Evolutionary conservation across 192 early-diverging fungal genomes (phyloP).

Genomic region (Backusella morwellensis): DNA sequence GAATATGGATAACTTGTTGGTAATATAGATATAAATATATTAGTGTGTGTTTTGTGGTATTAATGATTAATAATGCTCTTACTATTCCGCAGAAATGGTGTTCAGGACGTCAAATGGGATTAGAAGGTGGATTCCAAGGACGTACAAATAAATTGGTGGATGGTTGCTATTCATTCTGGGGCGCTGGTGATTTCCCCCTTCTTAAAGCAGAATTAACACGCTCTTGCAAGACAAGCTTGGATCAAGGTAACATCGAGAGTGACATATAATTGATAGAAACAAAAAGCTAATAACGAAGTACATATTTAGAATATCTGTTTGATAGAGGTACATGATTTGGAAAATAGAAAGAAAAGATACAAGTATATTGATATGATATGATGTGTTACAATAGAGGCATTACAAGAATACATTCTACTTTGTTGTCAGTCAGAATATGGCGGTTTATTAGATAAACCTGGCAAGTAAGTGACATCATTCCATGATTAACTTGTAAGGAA

Average conservation of each 20-base stretch:
- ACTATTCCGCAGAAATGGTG: slow-evolving; percentile 61
- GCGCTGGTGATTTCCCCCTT: slow-evolving; percentile 77
- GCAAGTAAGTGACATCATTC: slow-evolving; percentile 52
- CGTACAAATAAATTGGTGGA: slow-evolving; percentile 97
- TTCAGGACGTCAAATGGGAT: slow-evolving; percentile 71
- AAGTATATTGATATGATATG: neutral
- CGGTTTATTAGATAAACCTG: slow-evolving; percentile 91
- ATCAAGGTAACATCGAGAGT: neutral
- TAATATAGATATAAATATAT: slow-evolving; percentile 26
- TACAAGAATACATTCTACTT: slow-evolving; percentile 87
- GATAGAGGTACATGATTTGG: slow-evolving; percentile 35
- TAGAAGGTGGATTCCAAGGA: slow-evolving; percentile 97
- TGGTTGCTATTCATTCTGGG: slow-evolving; percentile 98
- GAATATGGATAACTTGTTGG: slow-evolving; percentile 57
- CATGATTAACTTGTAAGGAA: neutral
- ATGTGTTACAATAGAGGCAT: slow-evolving; percentile 44
- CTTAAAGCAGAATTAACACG: slow-evolving; percentile 48
- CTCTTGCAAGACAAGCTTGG: neutral
- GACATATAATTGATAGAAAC: too few species aligned
- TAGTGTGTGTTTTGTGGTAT: neutral
- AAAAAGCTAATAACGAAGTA: neutral
- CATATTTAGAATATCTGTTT: slow-evolving; percentile 41
- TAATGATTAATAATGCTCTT: neutral
- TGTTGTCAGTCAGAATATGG: slow-evolving; percentile 81
- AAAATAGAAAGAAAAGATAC: neutral